Base-by-base conservation (phyloP, 2,329 filamentous ascomycete species). In the Diaporthe capsici region DNA sequence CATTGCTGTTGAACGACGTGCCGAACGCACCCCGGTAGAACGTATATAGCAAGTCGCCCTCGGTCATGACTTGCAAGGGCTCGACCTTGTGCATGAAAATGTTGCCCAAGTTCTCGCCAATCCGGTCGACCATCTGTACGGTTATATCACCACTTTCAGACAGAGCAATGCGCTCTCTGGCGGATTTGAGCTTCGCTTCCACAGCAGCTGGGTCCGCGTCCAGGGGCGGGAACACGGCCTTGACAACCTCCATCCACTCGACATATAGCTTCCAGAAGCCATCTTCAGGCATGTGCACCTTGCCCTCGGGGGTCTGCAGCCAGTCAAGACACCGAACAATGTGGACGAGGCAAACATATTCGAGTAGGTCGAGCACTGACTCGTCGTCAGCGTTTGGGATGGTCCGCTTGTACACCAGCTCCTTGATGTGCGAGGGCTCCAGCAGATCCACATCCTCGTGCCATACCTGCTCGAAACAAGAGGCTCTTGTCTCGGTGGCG, bases 341-440 rank as follows among this genome's bases (percentile, higher is more conserved):
- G 47, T 73, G 51, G 3, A 73, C 71, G 20, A 73, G 49, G 4
- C 71, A 73, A 10, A 73, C 71, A 2, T 73, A 73, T 25, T 73
- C 71, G n/a, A 73, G 71, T 17, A 73, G 60, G 10, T 73, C 71
- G 8, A 73, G 53, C 1, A 73, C 60, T 1, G 34, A 39, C 44
- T 73, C 71, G 20, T 73, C 71, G 20, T 73, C 71, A 2, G 71
- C 71, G 28, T 73, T 73, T 25, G 71, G 71, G 10, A 47, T 73
- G 2, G 71, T 73, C 25, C 71, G 37, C 25, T 44, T 55, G 37
- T 73, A 73, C 4, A 73, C 71, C 3, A 73, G 34, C n/a, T 73
- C 47, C 20, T 73, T 73, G 8, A 73, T 10, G 34, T 73, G 71
- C 12, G 12, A 6, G 1, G 71, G 71, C n/a, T 31, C 58, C 1